A percentile compares a stretch with the other conserved stretches of the same genome.
phyloP scores from a whole-genome alignment of 129 eudicot genomes.

The carrot (Daucus carota) region DNA sequence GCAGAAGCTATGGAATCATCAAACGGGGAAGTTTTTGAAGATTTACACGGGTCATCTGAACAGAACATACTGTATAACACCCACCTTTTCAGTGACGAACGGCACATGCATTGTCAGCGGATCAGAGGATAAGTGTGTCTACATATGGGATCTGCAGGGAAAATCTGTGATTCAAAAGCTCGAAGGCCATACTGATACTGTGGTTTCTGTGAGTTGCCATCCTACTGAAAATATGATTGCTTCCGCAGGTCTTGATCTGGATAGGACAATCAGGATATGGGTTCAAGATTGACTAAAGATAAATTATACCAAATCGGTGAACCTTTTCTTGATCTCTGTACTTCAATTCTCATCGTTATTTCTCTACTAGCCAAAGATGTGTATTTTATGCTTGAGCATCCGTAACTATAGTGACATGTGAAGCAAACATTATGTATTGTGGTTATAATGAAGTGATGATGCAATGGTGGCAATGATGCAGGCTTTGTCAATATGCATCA shows the following conservation, averaged over 20 bases:
- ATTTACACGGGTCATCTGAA: conserved; percentile 66
- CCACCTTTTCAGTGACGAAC: conserved; percentile 74
- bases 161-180: conserved; percentile 71
- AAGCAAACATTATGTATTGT: not conserved
- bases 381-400: not conserved
- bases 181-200: conserved; percentile 91
- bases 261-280: conserved; percentile 75
- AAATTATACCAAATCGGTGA: not conserved
- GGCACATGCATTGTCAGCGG: conserved; percentile 87
- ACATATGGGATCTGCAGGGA: conserved; percentile 82
- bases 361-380: not conserved
- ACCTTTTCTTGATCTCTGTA: not conserved
- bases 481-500: not conserved
- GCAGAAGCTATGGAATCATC: conserved; percentile 85
- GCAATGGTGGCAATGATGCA: not conserved
- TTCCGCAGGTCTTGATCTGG: conserved; percentile 65
- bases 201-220: conserved; percentile 74
- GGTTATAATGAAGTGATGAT: not conserved
- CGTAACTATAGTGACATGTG: not conserved
- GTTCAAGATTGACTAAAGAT: conserved; percentile 37
- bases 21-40: conserved; percentile 69
- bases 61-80: conserved; percentile 62
- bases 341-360: not conserved
- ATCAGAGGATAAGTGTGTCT: conserved; percentile 81
- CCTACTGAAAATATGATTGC: conserved; percentile 77